Evolutionary conservation across 2,329 filamentous ascomycete species (phyloP).

Genomic region (Ambrosiella xylebori): DNA sequence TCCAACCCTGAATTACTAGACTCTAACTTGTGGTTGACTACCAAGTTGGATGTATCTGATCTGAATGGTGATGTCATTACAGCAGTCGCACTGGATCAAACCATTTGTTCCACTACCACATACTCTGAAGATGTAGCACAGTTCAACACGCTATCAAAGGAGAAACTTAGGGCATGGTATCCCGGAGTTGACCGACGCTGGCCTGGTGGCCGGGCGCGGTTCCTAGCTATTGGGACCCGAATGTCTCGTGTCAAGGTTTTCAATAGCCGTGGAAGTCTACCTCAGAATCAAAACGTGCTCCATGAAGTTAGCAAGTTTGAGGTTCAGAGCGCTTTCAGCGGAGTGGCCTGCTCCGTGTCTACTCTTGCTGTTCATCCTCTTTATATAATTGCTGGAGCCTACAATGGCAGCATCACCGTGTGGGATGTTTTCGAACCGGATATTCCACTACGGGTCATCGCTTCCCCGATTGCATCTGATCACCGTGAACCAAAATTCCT

Average conservation of each 20-base stretch:
- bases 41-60: slow-evolving; percentile 16
- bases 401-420: slow-evolving; percentile 83
- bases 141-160: not conserved
- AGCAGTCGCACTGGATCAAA: slow-evolving; percentile 54
- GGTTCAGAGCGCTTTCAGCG: slow-evolving; percentile 58
- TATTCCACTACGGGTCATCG: slow-evolving; percentile 59
- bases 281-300: slow-evolving; percentile 2
- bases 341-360: slow-evolving; percentile 64
- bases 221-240: slow-evolving; percentile 67
- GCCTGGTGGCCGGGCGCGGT: slow-evolving; percentile 67
- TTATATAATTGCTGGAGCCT: slow-evolving; percentile 83
- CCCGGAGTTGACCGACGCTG: slow-evolving; percentile 24
- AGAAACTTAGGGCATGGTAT: not conserved
- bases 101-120: slow-evolving; percentile 52
- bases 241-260: slow-evolving; percentile 64
- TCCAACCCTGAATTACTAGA: no score
- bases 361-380: slow-evolving; percentile 66
- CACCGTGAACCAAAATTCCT: slow-evolving; percentile 51
- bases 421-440: slow-evolving; percentile 91
- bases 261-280: slow-evolving; percentile 52
- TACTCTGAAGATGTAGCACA: slow-evolving; percentile 47
- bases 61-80: slow-evolving; percentile 43
- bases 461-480: slow-evolving; percentile 70
- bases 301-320: no score
- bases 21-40: no score